phyloP scores from a whole-genome alignment of 108 stramenopile species.

The Aureococcus anophagefferens region DNA sequence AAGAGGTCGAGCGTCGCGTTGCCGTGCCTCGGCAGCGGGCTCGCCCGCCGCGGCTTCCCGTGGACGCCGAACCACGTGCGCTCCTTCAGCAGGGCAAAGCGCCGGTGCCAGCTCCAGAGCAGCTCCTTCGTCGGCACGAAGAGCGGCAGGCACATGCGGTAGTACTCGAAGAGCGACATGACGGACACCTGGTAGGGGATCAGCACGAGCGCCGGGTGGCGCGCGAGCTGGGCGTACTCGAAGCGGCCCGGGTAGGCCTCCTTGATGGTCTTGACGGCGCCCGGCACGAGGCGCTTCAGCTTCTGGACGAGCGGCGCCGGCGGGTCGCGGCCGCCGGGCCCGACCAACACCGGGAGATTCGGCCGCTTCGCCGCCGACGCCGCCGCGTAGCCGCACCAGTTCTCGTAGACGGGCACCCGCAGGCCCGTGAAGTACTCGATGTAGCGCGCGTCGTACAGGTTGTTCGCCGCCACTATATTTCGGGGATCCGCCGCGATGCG shows the following conservation, averaged over 20 bases:
- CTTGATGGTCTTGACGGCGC: not conserved
- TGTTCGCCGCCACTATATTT: slow-evolving; percentile 24
- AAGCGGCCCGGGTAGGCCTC: slow-evolving; percentile 11
- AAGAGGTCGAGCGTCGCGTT: not conserved
- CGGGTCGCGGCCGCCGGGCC: no score
- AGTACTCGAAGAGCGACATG: slow-evolving; percentile 14
- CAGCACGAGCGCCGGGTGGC: not conserved
- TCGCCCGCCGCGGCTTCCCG: not conserved
- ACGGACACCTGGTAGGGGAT: slow-evolving; percentile 12
- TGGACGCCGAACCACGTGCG: slow-evolving; percentile 9
- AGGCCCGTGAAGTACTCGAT: slow-evolving; percentile 14
- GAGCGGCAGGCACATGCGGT: slow-evolving; percentile 7
- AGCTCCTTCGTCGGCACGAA: not conserved
- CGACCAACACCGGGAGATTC: no score
- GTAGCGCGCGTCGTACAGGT: slow-evolving; percentile 18
- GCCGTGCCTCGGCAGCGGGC: not conserved
- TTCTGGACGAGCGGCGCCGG: no score
- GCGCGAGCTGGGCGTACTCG: slow-evolving; percentile 5
- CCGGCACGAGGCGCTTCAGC: no score
- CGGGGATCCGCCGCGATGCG: slow-evolving; percentile 10
- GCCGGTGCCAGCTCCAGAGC: not conserved
- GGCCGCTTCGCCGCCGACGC: not conserved
- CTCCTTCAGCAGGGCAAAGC: not conserved
- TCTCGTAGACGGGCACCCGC: not conserved
- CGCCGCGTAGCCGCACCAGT: not conserved